Evolutionary conservation across 2,329 filamentous ascomycete species (phyloP), one percentile per base, ranked within the genome.

Genomic region (Colletotrichum aenigma): DNA sequence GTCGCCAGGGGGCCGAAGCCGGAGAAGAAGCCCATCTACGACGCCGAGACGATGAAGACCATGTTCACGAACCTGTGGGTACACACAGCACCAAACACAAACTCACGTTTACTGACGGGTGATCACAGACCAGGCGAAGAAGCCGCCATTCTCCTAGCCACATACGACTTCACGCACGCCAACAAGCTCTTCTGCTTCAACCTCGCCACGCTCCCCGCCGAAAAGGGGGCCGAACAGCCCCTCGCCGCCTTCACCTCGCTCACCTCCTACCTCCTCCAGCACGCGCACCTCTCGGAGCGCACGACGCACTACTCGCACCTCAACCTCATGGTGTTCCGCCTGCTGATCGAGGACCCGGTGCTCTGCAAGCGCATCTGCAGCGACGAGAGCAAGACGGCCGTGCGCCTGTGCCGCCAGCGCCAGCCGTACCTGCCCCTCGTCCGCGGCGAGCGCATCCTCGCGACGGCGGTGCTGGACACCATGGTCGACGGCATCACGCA

Each of bases 121-220:
- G 62, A 72, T 80, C 84, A 8, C 52, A 97, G 95, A 78, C 97
- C 97, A 2, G 92, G 93, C 4, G 90, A 93, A 74, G 93, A 96
- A 83, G 94, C 95, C 18, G 93, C 96, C 6, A 89, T 97, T 4
- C 86, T 98, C 6, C 89, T 99, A 38, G 93, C 95, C 1, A 93
- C 95, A 0, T 99, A 98, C 83, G 97, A 98, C 83, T 98, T 98
- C 82, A 93, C 93, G 4, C 94, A 98, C 81, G 94, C 96, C 38
- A 99, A 98, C 87, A 98, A 98, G 85, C 89, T 98, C 10, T 98
- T 99, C 84, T 96, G 95, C 83, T 94, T 95, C 83, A 96, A 94
- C 79, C 86, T 99, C 58, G 91, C 98, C 67, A 93, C 91, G 4
- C 82, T 92, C 28, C 81, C 90, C 7, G 85, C 92, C 1, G 91